Evolutionary conservation across 2,329 filamentous ascomycete genomes (phyloP).

Genomic region (Aspergillus clavatus): DNA sequence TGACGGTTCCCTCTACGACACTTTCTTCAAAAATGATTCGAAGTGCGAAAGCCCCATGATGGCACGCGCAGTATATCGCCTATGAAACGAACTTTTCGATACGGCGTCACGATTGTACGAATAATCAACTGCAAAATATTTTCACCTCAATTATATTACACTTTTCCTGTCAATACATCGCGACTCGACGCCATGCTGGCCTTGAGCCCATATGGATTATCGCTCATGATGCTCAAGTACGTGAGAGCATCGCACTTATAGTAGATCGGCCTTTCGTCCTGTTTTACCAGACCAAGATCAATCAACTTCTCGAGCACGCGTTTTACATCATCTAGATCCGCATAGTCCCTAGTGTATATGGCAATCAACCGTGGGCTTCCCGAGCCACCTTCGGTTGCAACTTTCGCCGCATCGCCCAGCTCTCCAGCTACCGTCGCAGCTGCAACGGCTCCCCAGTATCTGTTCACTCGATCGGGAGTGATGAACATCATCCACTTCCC

Average conservation of each 20-base stretch:
- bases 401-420: slow-evolving; percentile 69
- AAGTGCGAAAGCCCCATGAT: too few relatives aligned
- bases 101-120: too few relatives aligned
- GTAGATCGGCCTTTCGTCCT: slow-evolving; percentile 53
- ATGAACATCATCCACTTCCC: slow-evolving; percentile 55
- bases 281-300: slow-evolving; percentile 55
- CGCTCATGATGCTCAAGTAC: slow-evolving; percentile 60
- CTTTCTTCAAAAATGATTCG: too few relatives aligned
- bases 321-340: slow-evolving; percentile 62
- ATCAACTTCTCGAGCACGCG: slow-evolving; percentile 61
- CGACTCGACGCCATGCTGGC: slow-evolving; percentile 45
- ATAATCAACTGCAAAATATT: slow-evolving; percentile 4
- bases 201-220: slow-evolving; percentile 59
- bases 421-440: slow-evolving; percentile 63
- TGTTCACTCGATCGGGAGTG: slow-evolving; percentile 18
- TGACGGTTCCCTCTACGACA: too few relatives aligned
- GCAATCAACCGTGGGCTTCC: slow-evolving; percentile 60
- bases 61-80: too few relatives aligned
- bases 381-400: slow-evolving; percentile 51
- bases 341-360: slow-evolving; percentile 73
- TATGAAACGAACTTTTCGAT: too few relatives aligned
- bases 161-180: slow-evolving; percentile 32
- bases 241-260: slow-evolving; percentile 76
- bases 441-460: slow-evolving; percentile 57
- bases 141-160: slow-evolving; percentile 7